phyloP scores from a whole-genome alignment of 2,329 filamentous ascomycete species.

The Colletotrichum musae region DNA sequence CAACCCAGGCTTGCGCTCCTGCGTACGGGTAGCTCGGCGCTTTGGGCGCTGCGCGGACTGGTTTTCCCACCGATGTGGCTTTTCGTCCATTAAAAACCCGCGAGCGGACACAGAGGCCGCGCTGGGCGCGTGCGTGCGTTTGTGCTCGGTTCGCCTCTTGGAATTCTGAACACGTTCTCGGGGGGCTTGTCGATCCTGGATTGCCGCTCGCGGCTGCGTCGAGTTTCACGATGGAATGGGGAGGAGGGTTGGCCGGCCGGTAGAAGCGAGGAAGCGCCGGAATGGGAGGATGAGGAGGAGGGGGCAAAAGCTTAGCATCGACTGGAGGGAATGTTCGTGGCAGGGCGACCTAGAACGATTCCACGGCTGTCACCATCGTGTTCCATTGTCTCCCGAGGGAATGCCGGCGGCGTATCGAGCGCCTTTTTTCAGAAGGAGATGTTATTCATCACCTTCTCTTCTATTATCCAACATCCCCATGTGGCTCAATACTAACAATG shows the following conservation, averaged over 20 bases:
- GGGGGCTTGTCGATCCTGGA: not conserved
- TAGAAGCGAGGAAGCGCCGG: constrained; percentile 8
- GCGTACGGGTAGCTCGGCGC: constrained; percentile 22
- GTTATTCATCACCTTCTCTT: no score
- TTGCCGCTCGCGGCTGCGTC: not conserved
- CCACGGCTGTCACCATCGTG: not conserved
- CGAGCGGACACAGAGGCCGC: no score
- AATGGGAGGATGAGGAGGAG: not conserved
- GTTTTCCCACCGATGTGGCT: not conserved
- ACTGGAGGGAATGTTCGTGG: not conserved
- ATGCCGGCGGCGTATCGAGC: not conserved
- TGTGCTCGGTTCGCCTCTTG: constrained; percentile 4
- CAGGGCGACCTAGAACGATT: constrained; percentile 1
- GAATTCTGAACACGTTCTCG: not conserved
- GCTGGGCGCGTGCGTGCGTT: not conserved
- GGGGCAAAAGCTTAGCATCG: constrained; percentile 5
- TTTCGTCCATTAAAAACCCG: no score
- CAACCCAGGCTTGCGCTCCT: not conserved
- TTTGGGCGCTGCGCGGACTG: constrained; percentile 32
- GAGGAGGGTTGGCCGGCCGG: not conserved
- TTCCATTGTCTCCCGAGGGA: not conserved
- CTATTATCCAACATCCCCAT: no score
- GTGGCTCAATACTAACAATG: no score
- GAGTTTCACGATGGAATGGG: constrained; percentile 34
- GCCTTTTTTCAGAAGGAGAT: not conserved